These are phyloP conservation scores for Aspergillus spinulosporus DNA, from an alignment of 2,329 filamentous ascomycete genomes.

Conservation along the genomic window DNA sequence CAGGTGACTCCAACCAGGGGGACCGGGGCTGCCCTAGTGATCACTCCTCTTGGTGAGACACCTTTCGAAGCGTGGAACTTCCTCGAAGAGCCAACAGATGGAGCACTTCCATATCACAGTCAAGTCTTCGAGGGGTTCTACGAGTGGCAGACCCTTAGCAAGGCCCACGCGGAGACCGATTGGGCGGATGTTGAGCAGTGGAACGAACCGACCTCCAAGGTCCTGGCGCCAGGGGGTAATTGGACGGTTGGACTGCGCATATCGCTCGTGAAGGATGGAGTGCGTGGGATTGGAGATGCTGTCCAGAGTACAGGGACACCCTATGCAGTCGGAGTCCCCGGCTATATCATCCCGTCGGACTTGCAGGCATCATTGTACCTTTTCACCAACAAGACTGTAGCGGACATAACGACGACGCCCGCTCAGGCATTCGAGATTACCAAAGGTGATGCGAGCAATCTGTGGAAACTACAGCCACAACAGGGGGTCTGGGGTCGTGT, in stretches of 20 bases:
- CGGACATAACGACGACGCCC: background rate
- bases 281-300: constrained; percentile 28
- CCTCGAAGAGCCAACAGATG: constrained; percentile 48
- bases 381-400: background rate
- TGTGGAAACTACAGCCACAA: constrained; percentile 38
- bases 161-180: constrained; percentile 58
- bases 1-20: constrained; percentile 56
- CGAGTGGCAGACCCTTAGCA: constrained; percentile 58
- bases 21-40: constrained; percentile 54
- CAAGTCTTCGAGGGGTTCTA: constrained; percentile 63
- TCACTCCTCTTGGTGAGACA: constrained; percentile 54
- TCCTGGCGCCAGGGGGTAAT: constrained; percentile 47
- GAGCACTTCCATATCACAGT: constrained; percentile 48
- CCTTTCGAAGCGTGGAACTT: constrained; percentile 59
- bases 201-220: constrained; percentile 55
- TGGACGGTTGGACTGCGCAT: constrained; percentile 56
- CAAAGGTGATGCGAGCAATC: background rate
- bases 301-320: background rate
- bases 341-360: background rate
- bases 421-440: background rate
- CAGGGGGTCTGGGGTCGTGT: constrained; percentile 52
- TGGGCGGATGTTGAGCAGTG: constrained; percentile 55
- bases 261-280: constrained; percentile 37
- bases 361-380: background rate
- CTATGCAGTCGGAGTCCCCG: background rate